Percentiles rank a stretch among this genome's conserved stretches.
Evolutionary conservation across 2,329 filamentous ascomycete genomes (phyloP).

Genomic region (Alternaria incomplexa): DNA sequence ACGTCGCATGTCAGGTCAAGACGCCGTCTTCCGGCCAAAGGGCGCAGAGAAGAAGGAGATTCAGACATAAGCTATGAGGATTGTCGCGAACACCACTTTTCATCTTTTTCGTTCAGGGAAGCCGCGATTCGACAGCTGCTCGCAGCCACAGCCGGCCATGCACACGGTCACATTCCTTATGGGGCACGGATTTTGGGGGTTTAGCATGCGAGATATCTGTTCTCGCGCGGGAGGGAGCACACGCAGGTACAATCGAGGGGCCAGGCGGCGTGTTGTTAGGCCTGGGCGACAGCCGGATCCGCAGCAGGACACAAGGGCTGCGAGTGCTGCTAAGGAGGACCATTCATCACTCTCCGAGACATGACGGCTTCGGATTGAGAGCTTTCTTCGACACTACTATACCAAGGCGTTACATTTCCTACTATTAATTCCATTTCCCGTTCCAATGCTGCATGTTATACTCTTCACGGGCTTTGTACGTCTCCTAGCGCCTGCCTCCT

Average conservation of each 20-base stretch:
- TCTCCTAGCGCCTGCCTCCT: neutral
- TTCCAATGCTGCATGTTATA: neutral
- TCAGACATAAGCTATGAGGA: slow-evolving; percentile 24
- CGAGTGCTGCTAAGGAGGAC: neutral
- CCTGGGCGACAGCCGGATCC: neutral
- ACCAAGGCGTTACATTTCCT: slow-evolving; percentile 2
- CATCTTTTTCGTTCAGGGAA: neutral
- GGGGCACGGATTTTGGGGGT: slow-evolving; percentile 4
- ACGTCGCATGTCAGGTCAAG: slow-evolving; percentile 84
- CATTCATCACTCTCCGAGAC: neutral
- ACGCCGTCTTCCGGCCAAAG: slow-evolving; percentile 77
- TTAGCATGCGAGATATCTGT: slow-evolving; percentile 15
- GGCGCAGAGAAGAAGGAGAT: slow-evolving; percentile 44
- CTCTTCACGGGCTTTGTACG: neutral
- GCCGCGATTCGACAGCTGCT: slow-evolving; percentile 8
- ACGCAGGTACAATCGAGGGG: neutral
- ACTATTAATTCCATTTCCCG: neutral
- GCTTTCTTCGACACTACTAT: neutral
- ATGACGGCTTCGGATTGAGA: neutral
- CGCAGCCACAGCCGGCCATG: slow-evolving; percentile 4
- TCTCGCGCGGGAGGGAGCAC: neutral
- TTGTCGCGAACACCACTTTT: neutral
- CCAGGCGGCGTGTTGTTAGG: neutral
- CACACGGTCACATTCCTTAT: slow-evolving; percentile 1
- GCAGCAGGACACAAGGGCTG: neutral